These are phyloP conservation scores for Thuja plicata DNA, from an alignment of 83 land plant species.

Conservation along the genomic window DNA sequence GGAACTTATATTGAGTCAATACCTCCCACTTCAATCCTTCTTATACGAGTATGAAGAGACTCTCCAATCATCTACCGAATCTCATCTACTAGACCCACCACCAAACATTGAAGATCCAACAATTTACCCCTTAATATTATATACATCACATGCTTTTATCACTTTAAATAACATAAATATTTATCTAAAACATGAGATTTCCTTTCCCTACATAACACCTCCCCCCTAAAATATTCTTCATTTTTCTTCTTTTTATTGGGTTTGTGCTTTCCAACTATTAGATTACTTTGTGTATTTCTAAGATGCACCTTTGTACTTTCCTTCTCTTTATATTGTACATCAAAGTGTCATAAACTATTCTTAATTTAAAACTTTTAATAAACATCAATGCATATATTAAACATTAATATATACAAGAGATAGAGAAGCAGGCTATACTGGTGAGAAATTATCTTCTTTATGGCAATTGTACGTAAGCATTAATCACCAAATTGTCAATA, in stretches of 20 bases:
- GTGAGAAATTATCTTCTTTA: too few relatives aligned
- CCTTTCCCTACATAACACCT: not conserved
- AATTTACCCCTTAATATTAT: not conserved
- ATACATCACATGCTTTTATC: not conserved
- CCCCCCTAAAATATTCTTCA: not conserved
- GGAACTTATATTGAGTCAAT: not conserved
- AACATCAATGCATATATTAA: not conserved
- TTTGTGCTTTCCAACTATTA: not conserved
- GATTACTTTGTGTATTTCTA: not conserved
- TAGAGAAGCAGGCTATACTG: not conserved
- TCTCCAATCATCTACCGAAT: not conserved
- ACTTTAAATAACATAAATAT: not conserved
- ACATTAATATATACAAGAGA: not conserved
- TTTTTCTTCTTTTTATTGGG: not conserved
- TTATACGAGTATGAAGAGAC: not conserved
- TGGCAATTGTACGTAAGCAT: not conserved
- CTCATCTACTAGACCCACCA: not conserved
- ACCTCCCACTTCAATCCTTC: not conserved
- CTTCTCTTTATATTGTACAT: not conserved
- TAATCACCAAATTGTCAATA: not conserved
- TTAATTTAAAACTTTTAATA: not conserved
- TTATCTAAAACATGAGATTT: not conserved
- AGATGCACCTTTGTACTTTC: not conserved
- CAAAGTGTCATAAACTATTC: not conserved
- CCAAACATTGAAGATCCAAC: not conserved